Percentiles rank a stretch among this genome's conserved stretches.
phyloP scores from a whole-genome alignment of 2,329 filamentous ascomycete genomes.

The Penicillium sclerotigenum region DNA sequence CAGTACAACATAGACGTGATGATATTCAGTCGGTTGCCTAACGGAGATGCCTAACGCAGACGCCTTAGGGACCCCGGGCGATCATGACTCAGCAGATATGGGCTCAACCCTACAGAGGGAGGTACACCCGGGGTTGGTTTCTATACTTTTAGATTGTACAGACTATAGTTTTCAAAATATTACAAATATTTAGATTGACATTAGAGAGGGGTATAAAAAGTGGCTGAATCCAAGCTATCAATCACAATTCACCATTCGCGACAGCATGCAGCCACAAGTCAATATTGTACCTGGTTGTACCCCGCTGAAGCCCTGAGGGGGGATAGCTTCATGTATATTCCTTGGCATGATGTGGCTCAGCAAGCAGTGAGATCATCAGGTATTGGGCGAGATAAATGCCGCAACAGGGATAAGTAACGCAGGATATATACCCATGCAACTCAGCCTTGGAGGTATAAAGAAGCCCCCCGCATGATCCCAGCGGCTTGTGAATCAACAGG shows the following conservation, averaged over 20 bases:
- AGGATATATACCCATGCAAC: background rate
- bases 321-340: background rate
- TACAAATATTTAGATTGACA: background rate
- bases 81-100: background rate
- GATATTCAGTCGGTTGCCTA: background rate
- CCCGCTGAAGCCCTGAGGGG: background rate
- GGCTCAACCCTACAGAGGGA: background rate
- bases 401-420: background rate
- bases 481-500: background rate
- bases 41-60: background rate
- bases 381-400: constrained; percentile 5
- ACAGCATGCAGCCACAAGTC: background rate
- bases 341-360: constrained; percentile 9
- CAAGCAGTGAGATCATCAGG: background rate
- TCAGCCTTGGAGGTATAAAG: background rate
- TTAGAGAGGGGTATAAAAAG: background rate
- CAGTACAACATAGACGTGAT: background rate
- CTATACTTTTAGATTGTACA: background rate
- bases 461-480: background rate
- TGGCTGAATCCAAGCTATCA: background rate
- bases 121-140: background rate
- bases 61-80: background rate
- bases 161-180: background rate
- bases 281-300: background rate
- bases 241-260: background rate